Conservation (phyloP, 306 rosid genomes). For the Cicer judaicum region DNA sequence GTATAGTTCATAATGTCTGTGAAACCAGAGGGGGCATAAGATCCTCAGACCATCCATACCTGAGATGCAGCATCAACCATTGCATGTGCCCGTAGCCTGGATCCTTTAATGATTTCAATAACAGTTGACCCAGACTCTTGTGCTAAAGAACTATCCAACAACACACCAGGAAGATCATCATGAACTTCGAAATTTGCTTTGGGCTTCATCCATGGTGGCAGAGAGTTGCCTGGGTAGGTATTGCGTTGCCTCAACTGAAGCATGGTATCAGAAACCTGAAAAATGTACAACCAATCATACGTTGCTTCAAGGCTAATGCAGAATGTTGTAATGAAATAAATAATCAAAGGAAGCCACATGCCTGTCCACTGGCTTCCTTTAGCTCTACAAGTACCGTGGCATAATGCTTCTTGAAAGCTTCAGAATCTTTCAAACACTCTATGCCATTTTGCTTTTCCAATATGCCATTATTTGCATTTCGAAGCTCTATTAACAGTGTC, state of each 20-base stretch:
- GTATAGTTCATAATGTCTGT: slow-evolving; percentile 29
- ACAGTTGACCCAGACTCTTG: slow-evolving; percentile 69
- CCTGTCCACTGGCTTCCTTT: slow-evolving; percentile 97
- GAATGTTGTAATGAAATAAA: slow-evolving; percentile 28
- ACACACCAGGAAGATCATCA: slow-evolving; percentile 52
- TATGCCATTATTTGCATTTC: slow-evolving; percentile 56
- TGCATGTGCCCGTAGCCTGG: slow-evolving; percentile 67
- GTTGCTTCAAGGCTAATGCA: slow-evolving; percentile 38
- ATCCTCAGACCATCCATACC: slow-evolving; percentile 56
- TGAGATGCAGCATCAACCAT: slow-evolving; percentile 88
- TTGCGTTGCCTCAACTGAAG: slow-evolving; percentile 78
- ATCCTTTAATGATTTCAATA: slow-evolving; percentile 71
- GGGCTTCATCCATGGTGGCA: slow-evolving; percentile 61
- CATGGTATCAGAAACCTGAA: slow-evolving; percentile 81
- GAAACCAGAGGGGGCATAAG: slow-evolving; percentile 22
- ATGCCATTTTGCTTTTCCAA: slow-evolving; percentile 65
- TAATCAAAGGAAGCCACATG: slow-evolving; percentile 88
- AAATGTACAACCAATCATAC: slow-evolving; percentile 35
- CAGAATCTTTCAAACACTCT: slow-evolving; percentile 64
- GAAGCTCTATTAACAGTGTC: slow-evolving; percentile 67
- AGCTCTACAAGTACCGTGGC: slow-evolving; percentile 93
- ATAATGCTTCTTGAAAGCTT: slow-evolving; percentile 75
- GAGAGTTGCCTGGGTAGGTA: slow-evolving; percentile 61
- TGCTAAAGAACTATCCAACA: slow-evolving; percentile 57
- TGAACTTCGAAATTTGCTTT: slow-evolving; percentile 50